Evolutionary conservation across 805 yeast genomes (phyloP).

Genomic region (Saccharomycopsis microspora): DNA sequence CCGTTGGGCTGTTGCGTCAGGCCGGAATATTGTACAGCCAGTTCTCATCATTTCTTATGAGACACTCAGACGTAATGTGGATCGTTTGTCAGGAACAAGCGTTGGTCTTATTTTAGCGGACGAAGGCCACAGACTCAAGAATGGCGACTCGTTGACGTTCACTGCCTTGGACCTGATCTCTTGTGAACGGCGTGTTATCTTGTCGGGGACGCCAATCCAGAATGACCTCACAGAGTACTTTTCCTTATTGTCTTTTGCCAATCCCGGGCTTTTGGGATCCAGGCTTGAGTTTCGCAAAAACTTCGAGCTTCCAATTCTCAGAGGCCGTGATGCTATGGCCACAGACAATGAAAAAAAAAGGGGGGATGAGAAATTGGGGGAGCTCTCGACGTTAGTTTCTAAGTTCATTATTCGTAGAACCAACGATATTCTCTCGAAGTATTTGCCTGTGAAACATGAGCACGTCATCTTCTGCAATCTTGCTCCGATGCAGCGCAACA

Average conservation of each 20-base stretch:
- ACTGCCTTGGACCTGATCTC: constrained; percentile 75
- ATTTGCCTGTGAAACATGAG: constrained; percentile 91
- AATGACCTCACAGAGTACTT: constrained; percentile 92
- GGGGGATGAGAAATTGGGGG: constrained; percentile 61
- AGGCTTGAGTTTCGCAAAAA: constrained; percentile 74
- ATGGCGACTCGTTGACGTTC: constrained; percentile 87
- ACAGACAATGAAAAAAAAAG: constrained; percentile 60
- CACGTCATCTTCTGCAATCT: constrained; percentile 90
- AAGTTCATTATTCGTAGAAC: constrained; percentile 90
- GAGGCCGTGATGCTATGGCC: constrained; percentile 85
- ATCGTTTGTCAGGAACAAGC: constrained; percentile 59
- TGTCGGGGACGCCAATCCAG: constrained; percentile 96
- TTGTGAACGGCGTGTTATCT: constrained; percentile 79
- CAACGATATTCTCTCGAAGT: constrained; percentile 87
- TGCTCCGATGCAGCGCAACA: constrained; percentile 59
- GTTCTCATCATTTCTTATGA: constrained; percentile 92
- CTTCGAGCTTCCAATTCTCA: constrained; percentile 68
- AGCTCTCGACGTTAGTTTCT: constrained; percentile 67
- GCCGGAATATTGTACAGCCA: constrained; percentile 84
- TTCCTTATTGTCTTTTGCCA: constrained; percentile 81
- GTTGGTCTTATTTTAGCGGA: constrained; percentile 82
- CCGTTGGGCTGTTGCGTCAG: constrained; percentile 82
- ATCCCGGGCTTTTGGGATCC: constrained; percentile 86
- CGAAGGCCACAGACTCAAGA: constrained; percentile 74
- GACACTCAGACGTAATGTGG: constrained; percentile 79